A percentile compares a stretch with the other conserved stretches of the same genome.
Evolutionary conservation across 2,329 filamentous ascomycete species (phyloP).

Genomic region (Fonsecaea multimorphosa): DNA sequence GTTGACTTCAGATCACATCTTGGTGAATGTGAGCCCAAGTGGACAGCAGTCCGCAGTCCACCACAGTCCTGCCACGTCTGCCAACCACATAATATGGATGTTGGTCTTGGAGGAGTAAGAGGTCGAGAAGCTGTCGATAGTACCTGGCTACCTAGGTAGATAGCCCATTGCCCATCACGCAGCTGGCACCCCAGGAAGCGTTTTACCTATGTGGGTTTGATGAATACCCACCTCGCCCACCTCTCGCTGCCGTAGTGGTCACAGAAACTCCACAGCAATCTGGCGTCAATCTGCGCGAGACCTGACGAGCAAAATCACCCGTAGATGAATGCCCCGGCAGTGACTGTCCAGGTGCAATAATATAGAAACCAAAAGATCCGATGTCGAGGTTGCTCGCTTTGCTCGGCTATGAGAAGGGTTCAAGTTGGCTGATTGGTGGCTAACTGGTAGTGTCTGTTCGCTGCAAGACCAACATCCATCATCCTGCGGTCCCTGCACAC

Average conservation of each 20-base stretch:
- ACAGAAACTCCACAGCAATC: conserved; percentile 21
- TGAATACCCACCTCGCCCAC: conserved; percentile 15
- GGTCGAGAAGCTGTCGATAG: background rate
- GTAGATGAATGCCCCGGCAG: too few species aligned
- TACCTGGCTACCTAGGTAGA: too few species aligned
- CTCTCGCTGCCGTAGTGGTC: conserved; percentile 39
- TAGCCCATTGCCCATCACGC: too few species aligned
- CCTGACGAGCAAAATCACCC: background rate
- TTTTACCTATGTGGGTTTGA: conserved; percentile 6
- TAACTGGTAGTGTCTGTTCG: background rate
- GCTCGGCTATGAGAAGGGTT: background rate
- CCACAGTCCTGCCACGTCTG: background rate
- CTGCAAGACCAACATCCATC: conserved; percentile 3
- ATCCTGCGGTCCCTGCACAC: background rate
- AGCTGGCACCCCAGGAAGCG: background rate
- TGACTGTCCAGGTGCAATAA: too few species aligned
- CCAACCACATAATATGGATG: background rate
- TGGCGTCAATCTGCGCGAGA: conserved; percentile 3
- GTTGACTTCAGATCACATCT: background rate
- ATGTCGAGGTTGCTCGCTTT: background rate
- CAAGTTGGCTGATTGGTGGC: conserved; percentile 2
- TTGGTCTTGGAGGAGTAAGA: background rate
- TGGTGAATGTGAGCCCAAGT: background rate
- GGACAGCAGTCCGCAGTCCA: background rate
- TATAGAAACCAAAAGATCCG: background rate